phyloP scores from a whole-genome alignment of 2,329 filamentous ascomycete genomes.

The Aotearoamyces nothofagi region DNA sequence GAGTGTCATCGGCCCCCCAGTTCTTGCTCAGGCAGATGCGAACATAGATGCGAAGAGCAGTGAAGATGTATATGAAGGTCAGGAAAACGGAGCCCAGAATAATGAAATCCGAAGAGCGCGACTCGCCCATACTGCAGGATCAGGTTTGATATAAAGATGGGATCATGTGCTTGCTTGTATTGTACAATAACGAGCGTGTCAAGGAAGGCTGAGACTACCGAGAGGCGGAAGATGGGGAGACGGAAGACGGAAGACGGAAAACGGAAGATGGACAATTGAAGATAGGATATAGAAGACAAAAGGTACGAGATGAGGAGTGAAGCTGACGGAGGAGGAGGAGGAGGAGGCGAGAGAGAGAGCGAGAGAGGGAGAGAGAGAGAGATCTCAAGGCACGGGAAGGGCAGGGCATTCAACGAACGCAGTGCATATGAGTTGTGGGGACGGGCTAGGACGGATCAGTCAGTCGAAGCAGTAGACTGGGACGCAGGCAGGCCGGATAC shows the following conservation, averaged over 20 bases:
- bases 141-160: neutral
- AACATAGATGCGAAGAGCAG: conserved; percentile 11
- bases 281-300: neutral
- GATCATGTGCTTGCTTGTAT: too few species aligned
- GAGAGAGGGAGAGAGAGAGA: conserved; percentile 1
- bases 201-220: too few species aligned
- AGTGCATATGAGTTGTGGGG: too few species aligned
- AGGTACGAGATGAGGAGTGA: neutral
- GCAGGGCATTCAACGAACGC: too few species aligned
- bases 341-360: neutral
- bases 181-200: too few species aligned
- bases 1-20: conserved; percentile 12
- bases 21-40: conserved; percentile 10
- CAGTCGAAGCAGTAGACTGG: too few species aligned
- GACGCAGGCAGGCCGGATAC: too few species aligned
- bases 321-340: neutral
- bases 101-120: neutral
- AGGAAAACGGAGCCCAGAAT: neutral
- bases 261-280: too few species aligned
- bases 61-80: conserved; percentile 8
- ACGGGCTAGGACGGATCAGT: too few species aligned
- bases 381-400: too few species aligned
- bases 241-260: too few species aligned
- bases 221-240: too few species aligned
- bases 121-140: neutral